A percentile compares a stretch with the other conserved stretches of the same genome.
Evolutionary conservation across 108 stramenopile genomes (phyloP).

Genomic region (Mediolabrus comicus): DNA sequence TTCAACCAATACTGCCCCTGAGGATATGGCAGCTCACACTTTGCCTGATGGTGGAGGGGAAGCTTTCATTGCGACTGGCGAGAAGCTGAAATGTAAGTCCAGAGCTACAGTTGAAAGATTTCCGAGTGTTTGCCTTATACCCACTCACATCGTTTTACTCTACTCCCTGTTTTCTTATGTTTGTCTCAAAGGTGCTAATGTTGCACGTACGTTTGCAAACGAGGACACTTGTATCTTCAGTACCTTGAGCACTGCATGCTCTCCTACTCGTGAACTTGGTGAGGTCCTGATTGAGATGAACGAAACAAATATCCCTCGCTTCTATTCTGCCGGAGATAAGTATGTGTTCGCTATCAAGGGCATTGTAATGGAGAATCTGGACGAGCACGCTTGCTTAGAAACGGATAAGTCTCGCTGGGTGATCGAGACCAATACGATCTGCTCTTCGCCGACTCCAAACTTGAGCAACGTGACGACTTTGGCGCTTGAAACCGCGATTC

Average conservation of each 20-base stretch:
- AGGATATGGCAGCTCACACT: background rate
- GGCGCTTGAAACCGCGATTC: conserved; percentile 20
- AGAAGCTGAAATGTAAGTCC: conserved; percentile 35
- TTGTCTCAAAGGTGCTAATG: conserved; percentile 30
- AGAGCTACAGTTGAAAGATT: too few species aligned
- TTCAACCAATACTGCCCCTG: conserved; percentile 32
- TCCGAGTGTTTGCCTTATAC: too few species aligned
- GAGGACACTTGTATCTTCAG: conserved; percentile 51
- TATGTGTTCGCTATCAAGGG: conserved; percentile 56
- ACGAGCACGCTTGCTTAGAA: conserved; percentile 23
- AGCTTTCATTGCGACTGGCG: conserved; percentile 12
- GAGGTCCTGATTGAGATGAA: conserved; percentile 29
- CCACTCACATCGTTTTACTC: too few species aligned
- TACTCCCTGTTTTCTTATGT: too few species aligned
- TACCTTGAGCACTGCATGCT: conserved; percentile 25
- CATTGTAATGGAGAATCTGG: conserved; percentile 31
- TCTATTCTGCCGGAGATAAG: conserved; percentile 29
- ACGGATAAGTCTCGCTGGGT: conserved; percentile 30
- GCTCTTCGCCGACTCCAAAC: conserved; percentile 20
- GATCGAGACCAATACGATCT: conserved; percentile 1
- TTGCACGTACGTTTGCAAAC: conserved; percentile 41
- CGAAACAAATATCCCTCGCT: conserved; percentile 2
- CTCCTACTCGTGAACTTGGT: conserved; percentile 9
- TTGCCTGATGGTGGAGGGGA: conserved; percentile 47
- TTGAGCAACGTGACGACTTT: conserved; percentile 1